Base-by-base conservation (phyloP, 2,329 filamentous ascomycete species). In the Cytospora chrysosperma region DNA sequence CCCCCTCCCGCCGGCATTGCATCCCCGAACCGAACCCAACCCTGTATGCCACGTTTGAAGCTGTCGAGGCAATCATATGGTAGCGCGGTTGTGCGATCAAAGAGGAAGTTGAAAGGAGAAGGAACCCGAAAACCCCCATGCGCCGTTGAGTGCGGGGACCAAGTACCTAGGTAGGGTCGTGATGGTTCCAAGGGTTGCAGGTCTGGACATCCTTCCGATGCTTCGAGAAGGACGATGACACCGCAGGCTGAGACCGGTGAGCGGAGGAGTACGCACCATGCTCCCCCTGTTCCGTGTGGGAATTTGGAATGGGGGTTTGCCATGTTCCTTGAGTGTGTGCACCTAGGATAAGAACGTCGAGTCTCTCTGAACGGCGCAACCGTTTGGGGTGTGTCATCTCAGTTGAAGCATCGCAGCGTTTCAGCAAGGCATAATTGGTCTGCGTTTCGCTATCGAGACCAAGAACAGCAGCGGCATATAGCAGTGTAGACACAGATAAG, bases 221-320 rank as follows among this genome's bases (percentile, higher is more conserved):
- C 58, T 61, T 61, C 58, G 58, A 61, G 58, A 61, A 61, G 58
- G 58, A 47, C 51, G 40, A 49, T 47, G 51, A 49, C 47, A 54
- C 52, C 27, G 27, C 27, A 32, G 26, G 37, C 53, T 51, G 34
- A 28, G 58, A 61, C 58, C 58, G 51, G 51, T 61, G 58, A 34
- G 58, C 58, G 40, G 17, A 55, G 34, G n/a, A 49, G 49, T 32
- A 34, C 53, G 58, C 21, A 54, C 51, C 50, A 30, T 55, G 58
- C 49, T 6, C 9, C 17, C 17, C 10, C 40, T 19, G 40, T 43
- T n/a, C n/a, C n/a, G n/a, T n/a, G n/a, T n/a, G n/a, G 40, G 4
- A 43, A 43, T 43, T 7, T 43, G 19, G 40, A n/a, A n/a, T 43
- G 40, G 40, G 37, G 15, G 8, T 19, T 19, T 40, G 4, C 2